phyloP scores from a whole-genome alignment of 331 rosid genomes.

The Erythrophleum ivorense region DNA sequence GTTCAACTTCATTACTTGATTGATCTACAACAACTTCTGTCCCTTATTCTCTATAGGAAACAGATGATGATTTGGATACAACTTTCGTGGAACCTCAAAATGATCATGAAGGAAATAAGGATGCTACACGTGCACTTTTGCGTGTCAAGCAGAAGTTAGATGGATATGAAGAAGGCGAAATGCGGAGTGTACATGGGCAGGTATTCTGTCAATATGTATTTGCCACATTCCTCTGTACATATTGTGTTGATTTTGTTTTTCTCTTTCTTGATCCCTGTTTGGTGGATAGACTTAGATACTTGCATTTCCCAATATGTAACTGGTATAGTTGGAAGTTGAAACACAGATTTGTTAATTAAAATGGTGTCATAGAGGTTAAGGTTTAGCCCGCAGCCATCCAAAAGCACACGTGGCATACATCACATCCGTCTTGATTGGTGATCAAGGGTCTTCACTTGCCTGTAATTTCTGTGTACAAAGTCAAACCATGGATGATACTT shows the following conservation, averaged over 20 bases:
- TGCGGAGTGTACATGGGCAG: slow-evolving; percentile 94
- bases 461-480: slow-evolving; percentile 1
- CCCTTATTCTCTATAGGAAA: slow-evolving; percentile 58
- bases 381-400: too few relatives aligned
- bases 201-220: slow-evolving; percentile 46
- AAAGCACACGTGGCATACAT: neutral
- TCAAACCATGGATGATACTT: neutral
- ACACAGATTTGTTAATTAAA: slow-evolving; percentile 23
- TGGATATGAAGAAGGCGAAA: slow-evolving; percentile 95
- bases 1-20: slow-evolving; percentile 24
- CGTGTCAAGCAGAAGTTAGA: slow-evolving; percentile 96
- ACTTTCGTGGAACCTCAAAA: slow-evolving; percentile 70
- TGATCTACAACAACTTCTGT: slow-evolving; percentile 26
- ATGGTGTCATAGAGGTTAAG: neutral
- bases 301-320: slow-evolving; percentile 13
- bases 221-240: neutral
- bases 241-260: neutral
- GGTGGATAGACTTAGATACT: slow-evolving; percentile 22
- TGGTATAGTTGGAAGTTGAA: slow-evolving; percentile 13
- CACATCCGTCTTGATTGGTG: slow-evolving; percentile 7
- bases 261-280: slow-evolving; percentile 6
- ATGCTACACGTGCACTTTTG: slow-evolving; percentile 88
- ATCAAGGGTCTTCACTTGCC: slow-evolving; percentile 29
- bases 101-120: slow-evolving; percentile 90
- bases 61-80: slow-evolving; percentile 71